Percentiles rank a stretch among this genome's conserved stretches.
These are phyloP conservation scores for Fusarium sp. DNA, from an alignment of 2,329 filamentous ascomycete species.

Conservation along the genomic window DNA sequence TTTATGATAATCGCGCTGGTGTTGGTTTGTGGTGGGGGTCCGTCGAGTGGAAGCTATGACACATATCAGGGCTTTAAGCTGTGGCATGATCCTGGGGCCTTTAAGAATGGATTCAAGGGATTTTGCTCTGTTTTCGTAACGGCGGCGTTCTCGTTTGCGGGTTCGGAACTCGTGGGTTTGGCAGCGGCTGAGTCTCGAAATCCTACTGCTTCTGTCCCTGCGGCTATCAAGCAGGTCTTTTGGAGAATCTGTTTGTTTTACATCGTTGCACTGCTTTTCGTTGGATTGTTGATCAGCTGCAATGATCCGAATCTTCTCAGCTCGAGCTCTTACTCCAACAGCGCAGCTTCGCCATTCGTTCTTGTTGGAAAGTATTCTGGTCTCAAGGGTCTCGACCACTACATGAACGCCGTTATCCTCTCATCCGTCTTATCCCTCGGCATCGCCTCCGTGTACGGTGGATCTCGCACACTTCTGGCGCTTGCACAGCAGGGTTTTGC, in stretches of 20 bases:
- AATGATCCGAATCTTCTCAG: slow-evolving; percentile 55
- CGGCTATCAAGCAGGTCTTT: slow-evolving; percentile 80
- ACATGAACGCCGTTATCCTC: slow-evolving; percentile 64
- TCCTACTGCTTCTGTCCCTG: slow-evolving; percentile 75
- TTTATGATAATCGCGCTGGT: slow-evolving; percentile 71
- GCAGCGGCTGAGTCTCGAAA: slow-evolving; percentile 74
- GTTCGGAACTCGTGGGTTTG: slow-evolving; percentile 74
- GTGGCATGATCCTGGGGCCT: slow-evolving; percentile 55
- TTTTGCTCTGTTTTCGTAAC: slow-evolving; percentile 76
- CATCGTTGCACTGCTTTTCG: slow-evolving; percentile 57
- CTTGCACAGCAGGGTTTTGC: slow-evolving; percentile 64
- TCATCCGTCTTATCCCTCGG: slow-evolving; percentile 64
- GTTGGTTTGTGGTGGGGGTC: slow-evolving; percentile 66
- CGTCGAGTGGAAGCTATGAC: slow-evolving; percentile 54
- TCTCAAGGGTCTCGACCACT: slow-evolving; percentile 58
- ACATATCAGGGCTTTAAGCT: slow-evolving; percentile 53
- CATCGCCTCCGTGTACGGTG: slow-evolving; percentile 63
- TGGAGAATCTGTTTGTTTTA: slow-evolving; percentile 62
- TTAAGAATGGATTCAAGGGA: slow-evolving; percentile 76
- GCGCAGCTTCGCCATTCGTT: slow-evolving; percentile 57
- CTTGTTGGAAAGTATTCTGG: slow-evolving; percentile 59
- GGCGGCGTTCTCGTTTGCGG: slow-evolving; percentile 74
- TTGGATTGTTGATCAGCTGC: slow-evolving; percentile 56
- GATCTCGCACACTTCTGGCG: slow-evolving; percentile 63
- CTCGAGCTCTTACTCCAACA: slow-evolving; percentile 27